phyloP scores from a whole-genome alignment of 2,329 filamentous ascomycete genomes.

The Diaporthe sp. region DNA sequence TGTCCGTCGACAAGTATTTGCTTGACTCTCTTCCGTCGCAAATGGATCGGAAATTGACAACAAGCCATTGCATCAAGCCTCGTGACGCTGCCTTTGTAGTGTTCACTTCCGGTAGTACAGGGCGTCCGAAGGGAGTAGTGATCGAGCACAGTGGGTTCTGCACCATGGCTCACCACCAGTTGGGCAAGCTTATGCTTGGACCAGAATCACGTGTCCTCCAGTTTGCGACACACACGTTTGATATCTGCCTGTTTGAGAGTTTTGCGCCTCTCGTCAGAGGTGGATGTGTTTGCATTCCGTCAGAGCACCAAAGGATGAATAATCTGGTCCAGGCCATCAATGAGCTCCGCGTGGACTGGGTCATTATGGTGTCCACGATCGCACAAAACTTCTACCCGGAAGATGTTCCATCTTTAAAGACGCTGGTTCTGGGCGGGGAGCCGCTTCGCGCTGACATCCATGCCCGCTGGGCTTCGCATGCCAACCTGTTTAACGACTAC shows the following conservation, averaged over 20 bases:
- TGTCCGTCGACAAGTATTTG: background rate
- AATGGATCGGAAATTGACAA: background rate
- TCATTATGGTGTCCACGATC: background rate
- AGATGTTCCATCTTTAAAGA: background rate
- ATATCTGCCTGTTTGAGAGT: conserved; percentile 66
- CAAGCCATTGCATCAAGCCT: background rate
- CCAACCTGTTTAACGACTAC: background rate
- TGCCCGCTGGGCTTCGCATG: background rate
- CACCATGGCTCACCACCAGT: background rate
- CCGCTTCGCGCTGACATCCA: background rate
- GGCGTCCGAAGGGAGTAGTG: conserved; percentile 55
- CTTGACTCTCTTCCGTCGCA: background rate
- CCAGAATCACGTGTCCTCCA: conserved; percentile 54
- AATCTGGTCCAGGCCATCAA: background rate
- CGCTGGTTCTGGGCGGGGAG: background rate
- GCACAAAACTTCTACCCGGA: background rate
- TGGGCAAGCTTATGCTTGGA: background rate
- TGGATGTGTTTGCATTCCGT: background rate
- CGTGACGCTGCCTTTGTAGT: conserved; percentile 53
- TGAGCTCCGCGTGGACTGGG: background rate
- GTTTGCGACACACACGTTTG: conserved; percentile 67
- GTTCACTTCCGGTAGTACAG: conserved; percentile 68
- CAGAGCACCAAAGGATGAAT: background rate
- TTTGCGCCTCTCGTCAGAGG: conserved; percentile 47
- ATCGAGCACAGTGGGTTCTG: background rate